Evolutionary conservation across 257 asterid genomes (phyloP), one percentile per base, ranked within the genome.

Genomic region (Gardenia jasminoides): DNA sequence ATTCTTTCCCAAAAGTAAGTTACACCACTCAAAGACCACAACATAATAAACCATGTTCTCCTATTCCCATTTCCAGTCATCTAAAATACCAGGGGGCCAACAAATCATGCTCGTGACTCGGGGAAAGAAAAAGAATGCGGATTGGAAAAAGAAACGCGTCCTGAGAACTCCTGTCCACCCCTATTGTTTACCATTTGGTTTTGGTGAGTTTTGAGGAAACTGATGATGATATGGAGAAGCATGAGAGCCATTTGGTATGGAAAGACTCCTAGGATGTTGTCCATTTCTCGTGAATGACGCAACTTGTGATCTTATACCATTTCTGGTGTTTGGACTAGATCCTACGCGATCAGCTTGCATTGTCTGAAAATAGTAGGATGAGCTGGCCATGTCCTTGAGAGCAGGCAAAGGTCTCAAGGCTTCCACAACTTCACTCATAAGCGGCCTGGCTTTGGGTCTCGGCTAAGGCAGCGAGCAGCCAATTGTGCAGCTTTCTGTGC

Each of bases 321-420:
- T 81, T 54, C 85, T 94, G 13, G 90, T 80, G 20, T 87, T 90
- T 0, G 93, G 92, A 82, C 91, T 90, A 31, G 97, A 81, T 73
- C 87, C 89, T 74, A 80, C 80, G 3, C 97, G 90, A 24, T 93
- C 97, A 1, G 89, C 83, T 83, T 90, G 99, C 91, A 89, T 85
- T 0, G 95, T 86, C 87, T 93, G 97, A 70, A 91, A 93, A 81
- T 88, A 86, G 85, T 88, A 92, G 50, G 98, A 90, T 5, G 97
- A 88, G 90, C 92, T 92, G 56, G 99, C 98, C 99, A 95, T 95
- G 86, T 95, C 99, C 84, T 93, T 93, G 72, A 93, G 94, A 85
- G 86, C 88, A 15, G 98, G 98, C 83, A 95, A 76, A 15, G 98
- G 98, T 89, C 88, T 90, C 85, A 95, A 79, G 72, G 91, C 93